Evolutionary conservation across 2,329 filamentous ascomycete species (phyloP), one percentile per base, ranked within the genome.

Genomic region (Rhynchosporium secalis): DNA sequence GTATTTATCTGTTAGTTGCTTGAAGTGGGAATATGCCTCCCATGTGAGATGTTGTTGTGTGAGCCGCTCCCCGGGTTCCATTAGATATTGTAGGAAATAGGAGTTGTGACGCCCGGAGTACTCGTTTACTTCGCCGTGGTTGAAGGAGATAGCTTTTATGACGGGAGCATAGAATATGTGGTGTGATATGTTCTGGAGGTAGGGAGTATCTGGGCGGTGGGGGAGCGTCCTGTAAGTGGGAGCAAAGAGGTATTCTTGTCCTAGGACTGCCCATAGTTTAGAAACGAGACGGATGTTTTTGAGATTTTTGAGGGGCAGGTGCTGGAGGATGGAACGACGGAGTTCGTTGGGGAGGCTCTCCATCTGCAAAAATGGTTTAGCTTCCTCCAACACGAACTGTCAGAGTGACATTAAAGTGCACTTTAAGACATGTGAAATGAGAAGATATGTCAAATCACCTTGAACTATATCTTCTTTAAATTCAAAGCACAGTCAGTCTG

Each of bases 31-130:
- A 60, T 75, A 75, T 20, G 69, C 66, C 3, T 66, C 65, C 70
- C 73, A 74, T 15, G 71, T 68, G n/a, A 71, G 65, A n/a, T 70
- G 67, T 62, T 71, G 69, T 12, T 69, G 65, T 41, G 72, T 69
- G 28, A 67, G 64, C 13, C 72, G 69, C 33, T 64, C 65, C 48
- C 69, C 69, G 2, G 68, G 65, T 13, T 72, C 68, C 52, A 70
- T 62, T 43, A 68, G 64, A 45, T 69, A 68, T 54, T 71, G 58
- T 28, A 71, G 33, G 64, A 74, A 67, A 62, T 72, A 69, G 41
- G 68, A 62, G 62, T 75, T 73, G 38, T 70, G 69, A 8, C 71
- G 64, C 20, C 69, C 68, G n/a, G 72, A 68, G 48, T 70, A 72
- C 51, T 73, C 71, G 54, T 72, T 70, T 7, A 72, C 43, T 55